These are phyloP conservation scores for Monosporascus sp. DNA, from an alignment of 2,329 filamentous ascomycete genomes.

Conservation along the genomic window DNA sequence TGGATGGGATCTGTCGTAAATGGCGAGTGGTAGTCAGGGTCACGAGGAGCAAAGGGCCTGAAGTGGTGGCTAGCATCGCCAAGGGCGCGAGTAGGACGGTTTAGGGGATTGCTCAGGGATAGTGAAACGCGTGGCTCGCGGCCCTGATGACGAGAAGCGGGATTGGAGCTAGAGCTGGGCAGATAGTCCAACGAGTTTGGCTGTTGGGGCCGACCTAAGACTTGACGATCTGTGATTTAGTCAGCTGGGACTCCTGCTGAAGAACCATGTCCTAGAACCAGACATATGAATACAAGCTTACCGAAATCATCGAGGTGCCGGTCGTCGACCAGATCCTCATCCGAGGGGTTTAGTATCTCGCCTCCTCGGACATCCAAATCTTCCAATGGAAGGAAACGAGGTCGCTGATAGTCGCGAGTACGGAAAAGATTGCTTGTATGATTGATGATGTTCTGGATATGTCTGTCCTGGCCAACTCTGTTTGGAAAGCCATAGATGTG, in stretches of 20 bases:
- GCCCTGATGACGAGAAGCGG: not conserved
- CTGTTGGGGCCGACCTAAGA: slow-evolving; percentile 15
- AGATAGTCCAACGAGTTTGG: not conserved
- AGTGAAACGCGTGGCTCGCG: slow-evolving; percentile 15
- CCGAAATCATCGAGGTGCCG: slow-evolving; percentile 22
- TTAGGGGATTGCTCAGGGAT: slow-evolving; percentile 6
- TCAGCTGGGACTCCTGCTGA: not conserved
- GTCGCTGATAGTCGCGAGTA: slow-evolving; percentile 4
- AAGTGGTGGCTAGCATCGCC: slow-evolving; percentile 28
- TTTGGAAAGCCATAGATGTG: slow-evolving; percentile 14
- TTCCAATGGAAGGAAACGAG: slow-evolving; percentile 2
- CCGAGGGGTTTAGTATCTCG: slow-evolving; percentile 1
- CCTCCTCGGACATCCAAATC: not conserved
- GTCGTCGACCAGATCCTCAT: slow-evolving; percentile 3
- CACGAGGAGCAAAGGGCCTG: slow-evolving; percentile 11
- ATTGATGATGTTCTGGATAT: slow-evolving; percentile 24
- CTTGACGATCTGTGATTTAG: slow-evolving; percentile 15
- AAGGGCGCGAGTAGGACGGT: slow-evolving; percentile 16
- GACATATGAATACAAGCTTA: slow-evolving; percentile 7
- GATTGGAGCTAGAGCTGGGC: not conserved
- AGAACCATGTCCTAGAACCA: not conserved
- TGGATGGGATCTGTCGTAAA: slow-evolving; percentile 10
- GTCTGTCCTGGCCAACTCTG: slow-evolving; percentile 14
- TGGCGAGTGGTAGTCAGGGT: slow-evolving; percentile 10
- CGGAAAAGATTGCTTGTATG: slow-evolving; percentile 19